Base-by-base conservation (phyloP, 164 flowering plant genomes). In the Annona squamosa region DNA sequence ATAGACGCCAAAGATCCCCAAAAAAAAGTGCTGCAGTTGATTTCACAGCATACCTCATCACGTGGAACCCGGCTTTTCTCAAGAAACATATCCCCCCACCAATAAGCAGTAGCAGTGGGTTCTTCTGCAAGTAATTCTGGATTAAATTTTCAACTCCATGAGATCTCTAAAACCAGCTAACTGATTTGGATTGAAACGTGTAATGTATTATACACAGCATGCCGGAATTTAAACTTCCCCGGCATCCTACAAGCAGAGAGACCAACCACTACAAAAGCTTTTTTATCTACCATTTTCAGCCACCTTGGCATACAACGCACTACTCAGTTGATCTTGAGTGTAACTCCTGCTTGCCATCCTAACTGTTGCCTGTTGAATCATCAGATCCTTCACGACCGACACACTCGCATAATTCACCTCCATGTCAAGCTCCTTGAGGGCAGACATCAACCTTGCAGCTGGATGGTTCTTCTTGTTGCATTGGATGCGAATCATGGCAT, bases 361-460 rank as follows among this genome's bases (percentile, higher is more conserved):
- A 66, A 96, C 97, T 0, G 90, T 86, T 0, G 94, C 92, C 70
- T 93, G 99, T 71, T 90, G 99, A 76, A 96, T 89, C 98, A 96
- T 93, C 78, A 89, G 71, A 52, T 96, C 97, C 62, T 92, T 93
- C 77, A 93, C 92, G 17, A 93, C 98, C 1, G 98, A 91, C 0
- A 96, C 91, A 67, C 91, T 96, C 0, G 99, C 99, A 59, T 90
- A 91, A 45, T 81, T 79, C 61, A 96, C 89, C 3, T 93, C 98
- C 10, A 96, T 76, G 64, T 93, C 91, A n/a, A 96, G 77, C 68
- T 91, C 98, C 77, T 75, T 90, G 66, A 96, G 77, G 3, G 99
- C 97, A 16, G 77, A 80, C 99, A 93, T 96, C 18, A 96, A 47
- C 77, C 85, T 83, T 1, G 99, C 98, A 3, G 97, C 97, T 0